Base-by-base conservation (phyloP, 345 rosid species). In the Citrus mangshanensis region DNA sequence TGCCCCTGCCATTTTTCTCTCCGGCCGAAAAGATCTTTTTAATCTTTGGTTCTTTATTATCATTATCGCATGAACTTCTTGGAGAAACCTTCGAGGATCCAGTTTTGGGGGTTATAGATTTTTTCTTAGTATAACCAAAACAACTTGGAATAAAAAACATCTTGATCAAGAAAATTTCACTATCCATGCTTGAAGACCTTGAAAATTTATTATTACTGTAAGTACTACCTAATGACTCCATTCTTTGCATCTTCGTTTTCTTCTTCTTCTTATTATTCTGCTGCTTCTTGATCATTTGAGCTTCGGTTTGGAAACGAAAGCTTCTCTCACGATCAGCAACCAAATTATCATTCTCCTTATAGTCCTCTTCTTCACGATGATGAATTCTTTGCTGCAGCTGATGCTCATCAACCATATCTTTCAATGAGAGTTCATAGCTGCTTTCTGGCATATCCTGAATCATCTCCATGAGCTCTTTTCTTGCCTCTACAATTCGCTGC, bases 401-500 rank as follows among this genome's bases (percentile, higher is more conserved):
- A 55, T 79, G 79, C 73, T 79, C 81, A 49, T 84, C 89, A 64
- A 91, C 92, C 19, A 89, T 75, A 80, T 89, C 92, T 81, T 86
- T 88, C 25, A 91, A 61, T 27, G 91, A 89, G 55, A 91, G 92
- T 74, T 91, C 94, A 71, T 81, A 85, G 64, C 76, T 65, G 1
- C 85, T 80, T 76, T 89, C 91, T 0, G 91, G 91, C 89, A 91
- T 70, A 79, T 75, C 59, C 12, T 64, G 68, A 62, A 89, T 74
- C 87, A 82, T 89, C 81, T 86, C 87, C 92, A 89, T 88, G n/a
- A 91, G 86, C 86, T 88, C 81, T 79, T 68, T 89, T 77, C 91
- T 87, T 7, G 89, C 91, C 59, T 91, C 86, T 49, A 77, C 84
- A 7, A 89, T 83, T 8, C 64, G 72, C 27, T 81, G 81, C 9